Base-by-base conservation (phyloP, 345 rosid species). In the Gossypium bickii region DNA sequence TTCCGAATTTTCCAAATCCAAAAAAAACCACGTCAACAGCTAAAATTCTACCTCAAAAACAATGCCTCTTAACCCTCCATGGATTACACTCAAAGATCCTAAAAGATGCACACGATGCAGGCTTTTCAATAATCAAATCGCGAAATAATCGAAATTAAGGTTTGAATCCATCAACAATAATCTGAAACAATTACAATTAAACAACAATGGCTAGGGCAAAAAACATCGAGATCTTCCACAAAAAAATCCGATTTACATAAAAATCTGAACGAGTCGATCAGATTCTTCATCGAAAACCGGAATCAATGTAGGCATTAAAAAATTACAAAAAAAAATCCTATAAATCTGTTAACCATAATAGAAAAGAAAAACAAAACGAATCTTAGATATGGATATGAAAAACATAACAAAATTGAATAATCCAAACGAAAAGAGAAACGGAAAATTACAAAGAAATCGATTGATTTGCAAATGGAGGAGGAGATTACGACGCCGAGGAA, bases 191-290 rank as follows among this genome's bases (percentile, higher is more conserved):
- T 47, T n/a, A 47, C 13, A 11, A 2, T 34, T 17, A 9, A 27
- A 70, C 56, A 17, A 57, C 25, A 48, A 79, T 63, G 44, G 13
- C 59, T 5, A 70, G 25, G 60, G 12, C 38, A 34, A 34, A 72
- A 63, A 64, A 61, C 69, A 69, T 73, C 70, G 58, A 82, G 85
- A 87, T 86, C 85, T 71, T 78, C 64, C 74, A 51, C 59, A 53
- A 18, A 68, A 3, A 9, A 75, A 74, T 0, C 2, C 29, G 43
- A 4, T 29, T 27, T 41, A 59, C 4, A 25, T 27, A 73, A 63
- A 27, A 73, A 27, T 24, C 17, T 7, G 9, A 55, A 24, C 16
- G 20, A 34, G 7, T 34, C 41, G 41, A 53, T 25, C 25, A 75
- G 55, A 55, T 41, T 65, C 48, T 69, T 16, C 57, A 22, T 38